phyloP scores from a whole-genome alignment of 106 monocot genomes.

The Narthecium ossifragum region DNA sequence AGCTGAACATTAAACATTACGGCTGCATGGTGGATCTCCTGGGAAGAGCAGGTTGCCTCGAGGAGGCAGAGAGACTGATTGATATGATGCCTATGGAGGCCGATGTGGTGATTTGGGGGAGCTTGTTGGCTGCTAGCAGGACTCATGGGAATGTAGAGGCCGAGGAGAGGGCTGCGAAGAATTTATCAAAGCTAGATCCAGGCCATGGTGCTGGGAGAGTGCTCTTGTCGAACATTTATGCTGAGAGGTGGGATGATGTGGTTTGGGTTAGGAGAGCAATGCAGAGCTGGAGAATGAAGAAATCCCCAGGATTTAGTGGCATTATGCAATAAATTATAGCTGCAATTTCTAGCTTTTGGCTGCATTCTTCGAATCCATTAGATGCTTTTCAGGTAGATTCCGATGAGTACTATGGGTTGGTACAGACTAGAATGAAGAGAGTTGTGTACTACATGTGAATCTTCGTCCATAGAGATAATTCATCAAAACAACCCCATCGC shows the following conservation, averaged over 20 bases:
- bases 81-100: constrained; percentile 50
- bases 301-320: constrained; percentile 46
- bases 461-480: too few relatives aligned
- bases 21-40: constrained; percentile 83
- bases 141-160: constrained; percentile 43
- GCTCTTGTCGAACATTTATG: constrained; percentile 64
- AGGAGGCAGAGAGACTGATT: constrained; percentile 55
- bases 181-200: constrained; percentile 44
- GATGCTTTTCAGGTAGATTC: too few relatives aligned
- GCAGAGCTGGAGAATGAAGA: constrained; percentile 30
- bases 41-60: constrained; percentile 46
- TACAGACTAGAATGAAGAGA: too few relatives aligned
- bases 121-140: constrained; percentile 52
- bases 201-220: constrained; percentile 57
- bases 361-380: too few relatives aligned
- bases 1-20: constrained; percentile 57
- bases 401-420: too few relatives aligned
- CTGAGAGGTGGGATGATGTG: constrained; percentile 47
- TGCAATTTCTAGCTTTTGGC: too few relatives aligned
- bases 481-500: too few relatives aligned
- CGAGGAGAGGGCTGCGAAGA: constrained; percentile 55
- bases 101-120: constrained; percentile 68
- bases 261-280: constrained; percentile 34
- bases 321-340: too few relatives aligned
- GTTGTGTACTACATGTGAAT: too few relatives aligned